Base-by-base conservation (phyloP, 2,329 filamentous ascomycete genomes). In the Diaporthe vexans region DNA sequence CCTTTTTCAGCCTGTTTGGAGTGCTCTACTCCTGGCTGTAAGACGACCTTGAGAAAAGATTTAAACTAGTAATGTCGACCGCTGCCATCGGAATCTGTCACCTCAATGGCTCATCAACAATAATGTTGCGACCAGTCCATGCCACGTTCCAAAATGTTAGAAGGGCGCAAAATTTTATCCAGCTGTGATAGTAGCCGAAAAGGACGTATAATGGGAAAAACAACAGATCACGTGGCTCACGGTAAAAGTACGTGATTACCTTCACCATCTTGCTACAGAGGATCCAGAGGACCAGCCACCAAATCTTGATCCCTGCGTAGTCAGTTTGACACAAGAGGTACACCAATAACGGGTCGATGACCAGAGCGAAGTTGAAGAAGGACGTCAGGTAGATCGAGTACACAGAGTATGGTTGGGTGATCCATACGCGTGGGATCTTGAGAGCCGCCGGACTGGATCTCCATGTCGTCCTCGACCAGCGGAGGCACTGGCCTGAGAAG, bases 351-450 rank as follows among this genome's bases (percentile, higher is more conserved):
- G 56, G 33, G 10, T 59, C 56, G 21, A 37, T 37, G 19, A 59
- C 10, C 15, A 59, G 33, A 2, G 56, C 56, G n/a, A 59, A 59
- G 33, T 59, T 59, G 33, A 59, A 24, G 21, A 59, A 59, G 4
- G 56, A 59, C 21, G 56, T 19, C 56, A 59, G n/a, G 33, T 59
- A 59, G 13, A 59, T 59, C 21, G 56, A 59, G 56, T 59, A 59
- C 6, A 37, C 56, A 1, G 56, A 59, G 33, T 59, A 59, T 24
- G 56, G 56, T 9, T 59, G 56, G 33, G 17, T 40, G 33, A 24
- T 59, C 56, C 56, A 40, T 17, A 59, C 56, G 21, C n/a, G 56
- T 59, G 33, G 7, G 19, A 59, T 40, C 17, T 59, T 59, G 33
- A 59, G 56, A 17, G 56, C 56, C 5, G 56, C 56, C 10, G 56